Conservation (phyloP, 2,329 filamentous ascomycete genomes). For the Fusarium mangiferae region DNA sequence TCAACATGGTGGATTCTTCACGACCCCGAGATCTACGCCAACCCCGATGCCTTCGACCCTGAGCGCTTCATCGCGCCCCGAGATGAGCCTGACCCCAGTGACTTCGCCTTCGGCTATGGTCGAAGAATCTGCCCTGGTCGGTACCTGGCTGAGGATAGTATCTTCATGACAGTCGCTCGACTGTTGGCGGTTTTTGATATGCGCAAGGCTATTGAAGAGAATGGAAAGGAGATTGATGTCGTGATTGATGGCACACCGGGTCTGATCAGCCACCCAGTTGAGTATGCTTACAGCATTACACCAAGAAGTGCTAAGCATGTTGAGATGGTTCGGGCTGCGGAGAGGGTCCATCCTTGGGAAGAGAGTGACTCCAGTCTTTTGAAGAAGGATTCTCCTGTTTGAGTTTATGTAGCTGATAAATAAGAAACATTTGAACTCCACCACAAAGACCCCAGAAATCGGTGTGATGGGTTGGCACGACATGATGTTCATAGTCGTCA, state of each 20-base stretch:
- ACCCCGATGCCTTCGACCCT: constrained; percentile 48
- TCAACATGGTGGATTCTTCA: constrained; percentile 53
- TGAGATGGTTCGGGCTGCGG: constrained; percentile 29
- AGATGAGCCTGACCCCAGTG: constrained; percentile 47
- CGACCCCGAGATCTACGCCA: constrained; percentile 72
- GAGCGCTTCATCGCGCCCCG: constrained; percentile 46
- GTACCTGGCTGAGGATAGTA: constrained; percentile 45
- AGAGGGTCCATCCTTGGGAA: constrained; percentile 41
- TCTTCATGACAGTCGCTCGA: constrained; percentile 53
- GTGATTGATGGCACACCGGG: constrained; percentile 28
- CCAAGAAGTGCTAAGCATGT: constrained; percentile 29
- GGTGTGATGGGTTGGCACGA: neutral
- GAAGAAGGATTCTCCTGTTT: constrained; percentile 1
- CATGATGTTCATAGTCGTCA: neutral
- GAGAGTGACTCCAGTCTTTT: constrained; percentile 29
- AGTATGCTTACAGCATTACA: constrained; percentile 32
- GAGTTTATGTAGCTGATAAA: neutral
- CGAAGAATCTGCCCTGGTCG: constrained; percentile 51
- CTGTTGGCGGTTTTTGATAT: constrained; percentile 59
- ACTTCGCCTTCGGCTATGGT: constrained; percentile 49
- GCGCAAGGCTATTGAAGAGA: constrained; percentile 33
- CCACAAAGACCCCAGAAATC: neutral
- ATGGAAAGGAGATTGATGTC: constrained; percentile 32
- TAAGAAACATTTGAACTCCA: neutral
- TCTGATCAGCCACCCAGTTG: constrained; percentile 25